phyloP scores from a whole-genome alignment of 768 basidiomycete genomes.

The Galerina sulciceps region DNA sequence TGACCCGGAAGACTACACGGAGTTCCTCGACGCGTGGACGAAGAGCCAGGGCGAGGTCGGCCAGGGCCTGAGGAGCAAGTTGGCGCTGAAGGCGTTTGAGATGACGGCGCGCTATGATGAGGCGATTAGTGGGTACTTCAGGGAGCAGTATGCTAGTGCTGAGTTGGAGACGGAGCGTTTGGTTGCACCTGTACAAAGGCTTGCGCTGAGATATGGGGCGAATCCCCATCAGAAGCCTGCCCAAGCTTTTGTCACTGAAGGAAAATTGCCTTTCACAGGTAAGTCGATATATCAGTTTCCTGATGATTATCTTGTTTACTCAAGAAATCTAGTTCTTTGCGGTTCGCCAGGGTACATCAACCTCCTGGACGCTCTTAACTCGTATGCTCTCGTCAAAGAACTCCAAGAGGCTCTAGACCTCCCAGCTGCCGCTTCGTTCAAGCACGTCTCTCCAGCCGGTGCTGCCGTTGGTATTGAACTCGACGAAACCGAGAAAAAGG shows the following conservation, averaged over 20 bases:
- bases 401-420: slow-evolving; percentile 84
- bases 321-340: slow-evolving; percentile 63
- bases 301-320: background rate
- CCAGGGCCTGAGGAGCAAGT: slow-evolving; percentile 68
- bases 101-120: slow-evolving; percentile 95
- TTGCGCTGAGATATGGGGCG: slow-evolving; percentile 91
- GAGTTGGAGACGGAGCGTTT: slow-evolving; percentile 65
- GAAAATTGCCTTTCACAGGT: slow-evolving; percentile 95
- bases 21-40: slow-evolving; percentile 80
- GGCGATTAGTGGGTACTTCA: slow-evolving; percentile 95
- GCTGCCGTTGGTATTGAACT: slow-evolving; percentile 91
- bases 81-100: slow-evolving; percentile 97
- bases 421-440: slow-evolving; percentile 98
- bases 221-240: slow-evolving; percentile 99
- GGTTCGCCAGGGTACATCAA: slow-evolving; percentile 99
- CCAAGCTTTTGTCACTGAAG: slow-evolving; percentile 89
- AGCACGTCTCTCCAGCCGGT: slow-evolving; percentile 98
- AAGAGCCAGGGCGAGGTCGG: slow-evolving; percentile 77
- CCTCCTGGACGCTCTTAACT: slow-evolving; percentile 95
- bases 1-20: slow-evolving; percentile 85
- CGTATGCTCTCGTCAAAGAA: slow-evolving; percentile 94
- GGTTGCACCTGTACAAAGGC: slow-evolving; percentile 76
- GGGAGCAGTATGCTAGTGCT: slow-evolving; percentile 92
- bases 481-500: slow-evolving; percentile 83
- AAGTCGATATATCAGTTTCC: slow-evolving; percentile 4